Conservation (phyloP, 2,329 filamentous ascomycete species). For the Cladophialophora psammophila region DNA sequence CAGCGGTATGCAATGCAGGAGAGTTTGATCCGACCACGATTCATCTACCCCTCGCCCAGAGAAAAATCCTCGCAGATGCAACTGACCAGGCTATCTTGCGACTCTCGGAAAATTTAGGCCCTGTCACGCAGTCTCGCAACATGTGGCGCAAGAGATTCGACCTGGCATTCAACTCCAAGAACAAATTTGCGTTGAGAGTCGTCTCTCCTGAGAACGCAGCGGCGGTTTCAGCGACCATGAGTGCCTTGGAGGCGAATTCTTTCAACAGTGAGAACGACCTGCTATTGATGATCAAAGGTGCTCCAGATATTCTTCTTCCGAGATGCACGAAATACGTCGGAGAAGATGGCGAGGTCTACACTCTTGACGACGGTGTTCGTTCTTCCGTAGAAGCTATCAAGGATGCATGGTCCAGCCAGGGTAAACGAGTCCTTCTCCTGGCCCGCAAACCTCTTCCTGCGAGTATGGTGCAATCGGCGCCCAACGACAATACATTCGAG, state of each 20-base stretch:
- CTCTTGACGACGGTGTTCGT: constrained; percentile 57
- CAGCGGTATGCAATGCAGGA: constrained; percentile 75
- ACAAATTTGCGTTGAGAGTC: constrained; percentile 79
- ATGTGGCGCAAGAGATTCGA: constrained; percentile 72
- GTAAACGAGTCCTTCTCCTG: constrained; percentile 71
- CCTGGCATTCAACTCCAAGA: constrained; percentile 80
- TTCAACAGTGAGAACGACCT: constrained; percentile 49
- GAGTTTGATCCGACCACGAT: constrained; percentile 74
- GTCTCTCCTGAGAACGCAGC: constrained; percentile 50
- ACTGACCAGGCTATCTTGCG: constrained; percentile 78
- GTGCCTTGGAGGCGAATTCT: constrained; percentile 40
- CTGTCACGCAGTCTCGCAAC: constrained; percentile 66
- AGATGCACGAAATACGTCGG: constrained; percentile 67
- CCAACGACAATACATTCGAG: constrained; percentile 62
- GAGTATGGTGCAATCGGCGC: constrained; percentile 48
- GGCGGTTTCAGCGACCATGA: constrained; percentile 41
- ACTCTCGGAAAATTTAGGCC: constrained; percentile 71
- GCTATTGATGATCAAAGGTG: constrained; percentile 76
- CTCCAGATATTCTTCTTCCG: constrained; percentile 74
- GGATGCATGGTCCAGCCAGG: constrained; percentile 72
- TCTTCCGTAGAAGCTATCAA: constrained; percentile 66
- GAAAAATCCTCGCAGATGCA: constrained; percentile 75
- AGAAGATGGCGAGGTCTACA: constrained; percentile 61
- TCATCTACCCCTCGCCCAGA: constrained; percentile 64
- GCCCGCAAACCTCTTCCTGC: constrained; percentile 66